phyloP scores from a whole-genome alignment of 257 asterid species.

The Petrea volubilis region DNA sequence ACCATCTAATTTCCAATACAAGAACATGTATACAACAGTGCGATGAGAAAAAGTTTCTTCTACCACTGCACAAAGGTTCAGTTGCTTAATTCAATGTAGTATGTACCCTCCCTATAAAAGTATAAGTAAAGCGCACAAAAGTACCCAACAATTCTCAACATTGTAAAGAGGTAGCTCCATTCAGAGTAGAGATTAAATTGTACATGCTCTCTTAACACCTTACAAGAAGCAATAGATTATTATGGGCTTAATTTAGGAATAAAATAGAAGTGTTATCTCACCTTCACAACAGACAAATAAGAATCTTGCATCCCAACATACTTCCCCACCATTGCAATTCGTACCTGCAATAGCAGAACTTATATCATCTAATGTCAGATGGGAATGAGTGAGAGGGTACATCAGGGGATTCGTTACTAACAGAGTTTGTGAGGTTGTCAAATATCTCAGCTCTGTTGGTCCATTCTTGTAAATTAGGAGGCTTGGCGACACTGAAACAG shows the following conservation, averaged over 20 bases:
- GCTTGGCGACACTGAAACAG: constrained; percentile 64
- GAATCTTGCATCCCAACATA: constrained; percentile 96
- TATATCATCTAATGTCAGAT: constrained; percentile 15
- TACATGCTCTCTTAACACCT: background rate
- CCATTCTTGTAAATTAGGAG: constrained; percentile 88
- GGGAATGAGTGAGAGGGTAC: constrained; percentile 5
- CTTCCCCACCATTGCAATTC: constrained; percentile 98
- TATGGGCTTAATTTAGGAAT: constrained; percentile 11
- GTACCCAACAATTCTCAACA: background rate
- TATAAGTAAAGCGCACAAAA: background rate
- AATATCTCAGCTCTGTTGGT: constrained; percentile 82
- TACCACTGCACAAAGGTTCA: background rate
- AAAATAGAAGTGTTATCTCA: constrained; percentile 21
- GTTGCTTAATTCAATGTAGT: background rate
- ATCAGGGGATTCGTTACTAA: constrained; percentile 38
- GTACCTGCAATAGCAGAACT: constrained; percentile 55
- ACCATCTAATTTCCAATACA: background rate
- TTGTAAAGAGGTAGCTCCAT: background rate
- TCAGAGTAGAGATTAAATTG: background rate
- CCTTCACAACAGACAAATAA: constrained; percentile 97
- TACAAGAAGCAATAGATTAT: background rate
- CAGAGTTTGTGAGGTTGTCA: constrained; percentile 80
- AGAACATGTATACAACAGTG: background rate
- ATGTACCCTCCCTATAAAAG: background rate
- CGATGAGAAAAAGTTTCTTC: background rate